Base-by-base conservation (phyloP, 176 grass and related monocot genomes). In the Zizania latifolia region DNA sequence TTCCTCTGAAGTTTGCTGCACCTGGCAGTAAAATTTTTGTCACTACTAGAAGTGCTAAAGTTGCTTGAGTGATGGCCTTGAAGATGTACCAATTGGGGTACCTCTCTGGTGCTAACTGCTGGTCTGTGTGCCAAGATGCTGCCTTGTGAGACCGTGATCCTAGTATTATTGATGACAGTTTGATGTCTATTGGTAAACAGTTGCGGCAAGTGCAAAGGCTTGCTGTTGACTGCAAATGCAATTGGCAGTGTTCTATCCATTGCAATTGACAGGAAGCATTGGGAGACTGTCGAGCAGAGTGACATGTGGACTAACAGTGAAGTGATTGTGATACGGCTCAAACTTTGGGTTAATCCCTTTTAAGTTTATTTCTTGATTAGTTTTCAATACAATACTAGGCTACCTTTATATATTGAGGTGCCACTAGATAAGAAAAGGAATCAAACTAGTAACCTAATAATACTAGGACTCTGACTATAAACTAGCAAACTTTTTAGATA, bases 201-300 rank as follows among this genome's bases (percentile, higher is more conserved):
- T 79, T 59, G 65, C 46, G 23, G 16, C 16, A 41, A 83, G 48
- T 78, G 80, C 35, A 83, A 69, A 39, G 85, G 80, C n/a, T 78
- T 79, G 41, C 74, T 80, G 1, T 39, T 83, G 17, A 74, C 85
- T 40, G 85, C 74, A 36, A 88, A 78, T 74, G 80, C 70, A 48
- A 22, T 60, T 33, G 85, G 85, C 4, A 58, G 75, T 48, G 56
- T 88, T 23, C 39, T 83, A 65, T 64, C 43, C 17, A 54, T 24
- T 41, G 57, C 70, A 37, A 46, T 68, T 39, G 56, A 78, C 32
- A 67, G 61, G 30, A 75, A 73, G 29, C 32, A 75, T 14, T 88
- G 85, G 85, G 39, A 17, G 22, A 36, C 81, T 65, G 16, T 88
- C 43, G 68, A 73, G 29, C 40, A 78, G 30, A 83, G 72, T 7